Evolutionary conservation across 768 basidiomycete genomes (phyloP), one percentile per base, ranked within the genome.

Genomic region (Mycena crocata): DNA sequence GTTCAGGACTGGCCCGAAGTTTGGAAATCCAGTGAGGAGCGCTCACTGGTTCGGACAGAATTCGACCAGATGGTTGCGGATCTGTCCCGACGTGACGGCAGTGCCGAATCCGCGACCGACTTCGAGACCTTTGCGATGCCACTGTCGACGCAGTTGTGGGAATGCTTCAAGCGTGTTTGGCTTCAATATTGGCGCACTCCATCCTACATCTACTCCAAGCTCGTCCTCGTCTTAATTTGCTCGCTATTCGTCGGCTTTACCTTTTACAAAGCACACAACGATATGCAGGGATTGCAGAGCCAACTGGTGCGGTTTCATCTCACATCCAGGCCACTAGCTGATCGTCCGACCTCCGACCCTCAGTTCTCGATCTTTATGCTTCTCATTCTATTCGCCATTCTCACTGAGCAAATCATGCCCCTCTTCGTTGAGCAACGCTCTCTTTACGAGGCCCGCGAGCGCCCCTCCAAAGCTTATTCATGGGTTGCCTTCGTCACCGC

Each of bases 1-100:
- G 54, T 62, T 13, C 67, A 73, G 26, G 77, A 85, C 64, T 86
- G 83, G 82, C 77, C 78, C 44, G 77, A 83, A 46, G 71, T 76
- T 13, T 86, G 83, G 83, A 68, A 76, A 39, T 70, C 81, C 40
- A 82, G 79, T 48, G 74, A 77, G 2, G 81, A 85, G 67, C 75
- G 79, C 51, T 67, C 67, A 15, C 70, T 72, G 9, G 75, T 82
- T 57, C 80, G 83, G 63, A 63, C 68, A 10, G 79, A 84, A 56
- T 81, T 86, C 52, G 68, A 73, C 24, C 63, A 48, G 26, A 73
- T 71, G 72, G 66, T 66, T 21, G 51, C 57, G 24, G 34, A 70
- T n/a, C 54, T 70, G 15, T 70, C 69, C 31, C 31, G 52, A 35
- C 23, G 63, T 19, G 50, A 45, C 10, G 71, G 73, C 19, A 55